These are phyloP conservation scores for Kalmanozyma brasiliensis DNA, from an alignment of 1,284 basidiomycete species.

Conservation along the genomic window DNA sequence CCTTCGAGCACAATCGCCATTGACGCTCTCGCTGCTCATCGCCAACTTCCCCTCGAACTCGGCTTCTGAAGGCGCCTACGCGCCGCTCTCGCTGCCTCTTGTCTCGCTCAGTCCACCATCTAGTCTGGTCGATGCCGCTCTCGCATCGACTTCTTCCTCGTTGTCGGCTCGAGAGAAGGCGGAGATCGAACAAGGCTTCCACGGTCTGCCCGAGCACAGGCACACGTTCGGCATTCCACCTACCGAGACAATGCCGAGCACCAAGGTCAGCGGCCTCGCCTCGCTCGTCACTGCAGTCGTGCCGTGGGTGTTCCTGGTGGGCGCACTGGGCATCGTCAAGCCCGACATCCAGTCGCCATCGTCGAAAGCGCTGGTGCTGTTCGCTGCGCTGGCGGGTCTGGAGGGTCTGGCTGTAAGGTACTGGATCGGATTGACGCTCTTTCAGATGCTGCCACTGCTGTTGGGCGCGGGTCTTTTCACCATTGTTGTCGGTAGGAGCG, in stretches of 20 bases:
- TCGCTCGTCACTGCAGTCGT: conserved; percentile 45
- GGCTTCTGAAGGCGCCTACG: conserved; percentile 24
- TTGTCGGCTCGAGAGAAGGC: conserved; percentile 28
- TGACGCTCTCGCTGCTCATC: conserved; percentile 45
- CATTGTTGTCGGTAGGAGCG: conserved; percentile 47
- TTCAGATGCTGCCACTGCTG: conserved; percentile 56
- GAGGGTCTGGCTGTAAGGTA: conserved; percentile 53
- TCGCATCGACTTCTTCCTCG: conserved; percentile 8
- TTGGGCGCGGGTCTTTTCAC: conserved; percentile 44
- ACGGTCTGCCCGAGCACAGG: conserved; percentile 41
- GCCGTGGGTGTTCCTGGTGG: conserved; percentile 51
- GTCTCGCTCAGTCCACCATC: conserved; percentile 28
- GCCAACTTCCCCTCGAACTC: conserved; percentile 46
- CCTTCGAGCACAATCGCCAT: conserved; percentile 14
- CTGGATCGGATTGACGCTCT: conserved; percentile 58
- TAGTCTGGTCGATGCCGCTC: conserved; percentile 17
- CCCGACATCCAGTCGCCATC: conserved; percentile 26
- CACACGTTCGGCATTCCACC: conserved; percentile 57
- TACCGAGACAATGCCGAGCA: conserved; percentile 57
- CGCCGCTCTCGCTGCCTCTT: conserved; percentile 32
- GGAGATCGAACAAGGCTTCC: conserved; percentile 45
- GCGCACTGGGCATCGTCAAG: conserved; percentile 25
- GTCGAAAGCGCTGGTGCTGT: conserved; percentile 28
- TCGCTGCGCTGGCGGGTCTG: conserved; percentile 33
- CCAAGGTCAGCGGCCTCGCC: conserved; percentile 40